phyloP scores from a whole-genome alignment of 192 early-diverging fungal species.

The Mortierella claussenii region DNA sequence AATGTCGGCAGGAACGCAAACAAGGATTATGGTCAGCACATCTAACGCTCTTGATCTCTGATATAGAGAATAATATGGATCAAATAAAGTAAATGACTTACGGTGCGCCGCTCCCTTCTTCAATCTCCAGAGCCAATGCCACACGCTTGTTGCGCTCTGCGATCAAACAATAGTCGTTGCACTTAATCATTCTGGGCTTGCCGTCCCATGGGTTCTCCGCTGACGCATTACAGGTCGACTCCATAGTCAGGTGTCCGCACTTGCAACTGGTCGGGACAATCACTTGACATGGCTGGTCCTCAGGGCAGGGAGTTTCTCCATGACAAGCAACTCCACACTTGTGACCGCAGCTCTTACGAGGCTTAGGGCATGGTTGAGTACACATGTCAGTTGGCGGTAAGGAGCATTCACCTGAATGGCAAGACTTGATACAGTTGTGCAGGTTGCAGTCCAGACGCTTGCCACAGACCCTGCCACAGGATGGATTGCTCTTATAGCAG shows the following conservation, averaged over 20 bases:
- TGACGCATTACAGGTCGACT: conserved; percentile 76
- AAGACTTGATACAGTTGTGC: conserved; percentile 84
- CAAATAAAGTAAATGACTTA: conserved; percentile 10
- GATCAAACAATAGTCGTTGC: conserved; percentile 85
- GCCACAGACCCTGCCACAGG: conserved; percentile 78
- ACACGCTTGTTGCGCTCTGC: conserved; percentile 82
- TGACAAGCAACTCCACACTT: conserved; percentile 82
- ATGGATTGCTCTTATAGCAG: conserved; percentile 80
- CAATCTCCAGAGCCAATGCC: conserved; percentile 81
- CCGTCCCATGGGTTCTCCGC: conserved; percentile 52
- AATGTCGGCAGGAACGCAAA: no score
- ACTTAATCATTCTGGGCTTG: conserved; percentile 63
- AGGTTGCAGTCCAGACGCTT: conserved; percentile 69
- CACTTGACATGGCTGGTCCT: conserved; percentile 75
- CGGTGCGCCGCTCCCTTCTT: conserved; percentile 36
- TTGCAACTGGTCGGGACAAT: conserved; percentile 71
- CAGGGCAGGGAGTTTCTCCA: conserved; percentile 77
- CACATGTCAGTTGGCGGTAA: conserved; percentile 64
- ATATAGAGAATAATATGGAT: background rate
- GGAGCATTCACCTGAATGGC: conserved; percentile 83
- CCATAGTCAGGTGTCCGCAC: conserved; percentile 76
- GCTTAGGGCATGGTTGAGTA: conserved; percentile 75
- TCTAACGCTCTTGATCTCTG: no score
- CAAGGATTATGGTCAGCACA: no score
- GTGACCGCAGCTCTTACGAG: conserved; percentile 88